Conservation (phyloP, 371 early-diverging fungal genomes). For the Massospora cicadina region DNA sequence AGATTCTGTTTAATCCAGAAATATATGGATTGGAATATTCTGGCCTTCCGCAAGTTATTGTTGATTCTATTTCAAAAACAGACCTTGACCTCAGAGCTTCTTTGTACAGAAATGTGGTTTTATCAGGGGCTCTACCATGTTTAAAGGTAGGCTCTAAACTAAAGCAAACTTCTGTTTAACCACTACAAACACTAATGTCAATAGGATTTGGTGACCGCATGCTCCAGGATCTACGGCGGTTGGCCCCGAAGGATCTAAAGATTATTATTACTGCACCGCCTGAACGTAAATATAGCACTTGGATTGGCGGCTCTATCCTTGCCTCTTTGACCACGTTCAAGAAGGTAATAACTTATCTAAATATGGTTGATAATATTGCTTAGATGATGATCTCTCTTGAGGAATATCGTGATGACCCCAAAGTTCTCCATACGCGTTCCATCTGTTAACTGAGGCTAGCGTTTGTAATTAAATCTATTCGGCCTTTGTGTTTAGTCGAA, state of each 20-base stretch:
- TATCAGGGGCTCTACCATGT: slow-evolving; percentile 88
- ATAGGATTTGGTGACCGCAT: slow-evolving; percentile 83
- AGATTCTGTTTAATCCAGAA: slow-evolving; percentile 70
- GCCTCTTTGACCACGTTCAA: slow-evolving; percentile 59
- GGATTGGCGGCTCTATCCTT: slow-evolving; percentile 94
- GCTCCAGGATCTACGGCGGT: slow-evolving; percentile 64
- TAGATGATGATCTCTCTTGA: slow-evolving; percentile 73
- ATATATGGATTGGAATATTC: slow-evolving; percentile 72
- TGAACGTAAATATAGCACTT: slow-evolving; percentile 91
- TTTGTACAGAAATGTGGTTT: slow-evolving; percentile 73
- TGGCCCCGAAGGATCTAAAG: slow-evolving; percentile 74
- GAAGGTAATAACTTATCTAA: slow-evolving; percentile 24
- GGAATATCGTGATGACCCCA: slow-evolving; percentile 71
- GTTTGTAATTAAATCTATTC: background rate
- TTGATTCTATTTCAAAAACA: slow-evolving; percentile 71
- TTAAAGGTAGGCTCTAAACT: slow-evolving; percentile 20
- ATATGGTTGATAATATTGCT: slow-evolving; percentile 2
- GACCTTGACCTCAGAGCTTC: slow-evolving; percentile 81
- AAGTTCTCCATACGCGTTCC: slow-evolving; percentile 56
- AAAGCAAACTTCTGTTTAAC: too few species aligned
- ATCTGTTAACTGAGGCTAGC: slow-evolving; percentile 10
- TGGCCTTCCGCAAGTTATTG: slow-evolving; percentile 77
- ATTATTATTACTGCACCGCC: slow-evolving; percentile 93
- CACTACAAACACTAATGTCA: slow-evolving; percentile 2
- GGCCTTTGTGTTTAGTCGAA: background rate